phyloP scores from a whole-genome alignment of 768 basidiomycete species.

The Russula vinacea region DNA sequence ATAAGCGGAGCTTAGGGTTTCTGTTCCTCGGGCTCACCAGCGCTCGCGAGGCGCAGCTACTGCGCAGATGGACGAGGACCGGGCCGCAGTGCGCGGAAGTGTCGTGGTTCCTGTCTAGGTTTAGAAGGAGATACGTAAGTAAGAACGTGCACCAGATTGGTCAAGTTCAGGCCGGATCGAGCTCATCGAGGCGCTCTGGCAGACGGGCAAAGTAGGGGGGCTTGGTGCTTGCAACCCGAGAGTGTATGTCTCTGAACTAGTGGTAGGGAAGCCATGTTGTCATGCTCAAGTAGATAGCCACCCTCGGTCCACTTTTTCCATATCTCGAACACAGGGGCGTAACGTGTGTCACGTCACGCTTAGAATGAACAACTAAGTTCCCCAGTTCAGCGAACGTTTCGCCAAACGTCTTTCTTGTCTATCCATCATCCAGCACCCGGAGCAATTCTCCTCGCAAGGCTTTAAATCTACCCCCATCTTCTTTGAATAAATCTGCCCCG shows the following conservation, averaged over 20 bases:
- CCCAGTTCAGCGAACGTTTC: constrained; percentile 31
- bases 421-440: constrained; percentile 22
- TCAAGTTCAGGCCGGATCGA: constrained; percentile 6
- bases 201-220: neutral
- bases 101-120: constrained; percentile 15
- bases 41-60: neutral
- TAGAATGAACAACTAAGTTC: constrained; percentile 33
- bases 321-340: constrained; percentile 18
- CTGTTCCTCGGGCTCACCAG: neutral
- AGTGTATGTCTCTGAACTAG: neutral
- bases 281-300: neutral
- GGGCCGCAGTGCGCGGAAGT: constrained; percentile 22
- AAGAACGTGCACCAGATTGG: constrained; percentile 9
- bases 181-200: neutral
- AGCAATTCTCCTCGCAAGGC: constrained; percentile 15
- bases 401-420: constrained; percentile 25
- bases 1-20: neutral
- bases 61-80: neutral
- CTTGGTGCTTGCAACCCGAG: neutral
- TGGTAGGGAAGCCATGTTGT: neutral
- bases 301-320: neutral
- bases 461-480: neutral
- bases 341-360: constrained; percentile 31
- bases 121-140: constrained; percentile 25
- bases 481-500: constrained; percentile 16